Conservation (phyloP, 2,329 filamentous ascomycete species). For the Penicillium sp. region DNA sequence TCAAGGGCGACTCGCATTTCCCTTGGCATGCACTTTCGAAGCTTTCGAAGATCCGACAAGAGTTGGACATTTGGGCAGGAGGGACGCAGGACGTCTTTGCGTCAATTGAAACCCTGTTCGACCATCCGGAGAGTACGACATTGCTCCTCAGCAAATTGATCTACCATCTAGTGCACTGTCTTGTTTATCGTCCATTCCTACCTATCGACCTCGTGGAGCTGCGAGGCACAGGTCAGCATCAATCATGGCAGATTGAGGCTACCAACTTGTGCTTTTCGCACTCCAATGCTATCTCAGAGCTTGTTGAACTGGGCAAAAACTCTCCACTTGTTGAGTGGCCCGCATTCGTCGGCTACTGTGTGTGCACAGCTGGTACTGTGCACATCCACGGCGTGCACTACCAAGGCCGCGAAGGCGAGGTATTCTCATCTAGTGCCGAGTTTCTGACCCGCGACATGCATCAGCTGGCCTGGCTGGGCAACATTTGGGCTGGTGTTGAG, state of each 20-base stretch:
- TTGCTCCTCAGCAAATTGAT: constrained; percentile 79
- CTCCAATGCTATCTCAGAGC: constrained; percentile 78
- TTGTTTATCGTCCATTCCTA: constrained; percentile 81
- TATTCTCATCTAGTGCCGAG: constrained; percentile 61
- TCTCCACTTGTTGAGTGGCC: constrained; percentile 76
- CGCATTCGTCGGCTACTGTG: constrained; percentile 78
- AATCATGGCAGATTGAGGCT: constrained; percentile 88
- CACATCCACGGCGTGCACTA: constrained; percentile 85
- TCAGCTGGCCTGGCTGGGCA: constrained; percentile 68
- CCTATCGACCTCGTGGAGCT: constrained; percentile 79
- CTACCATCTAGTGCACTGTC: constrained; percentile 79
- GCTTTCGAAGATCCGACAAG: constrained; percentile 77
- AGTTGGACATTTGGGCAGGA: constrained; percentile 78
- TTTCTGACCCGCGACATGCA: constrained; percentile 75
- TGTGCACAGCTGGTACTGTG: constrained; percentile 80
- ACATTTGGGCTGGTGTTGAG: constrained; percentile 70
- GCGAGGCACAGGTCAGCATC: constrained; percentile 72
- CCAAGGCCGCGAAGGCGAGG: constrained; percentile 56
- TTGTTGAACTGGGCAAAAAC: constrained; percentile 72
- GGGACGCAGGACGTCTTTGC: constrained; percentile 75
- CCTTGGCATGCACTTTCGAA: constrained; percentile 85
- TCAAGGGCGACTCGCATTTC: constrained; percentile 85
- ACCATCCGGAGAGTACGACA: constrained; percentile 70
- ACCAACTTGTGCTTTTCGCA: constrained; percentile 83
- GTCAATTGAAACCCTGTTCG: constrained; percentile 68